Evolutionary conservation across 495 filamentous ascomycete species (phyloP).

Genomic region (Aspergillus panamensis): DNA sequence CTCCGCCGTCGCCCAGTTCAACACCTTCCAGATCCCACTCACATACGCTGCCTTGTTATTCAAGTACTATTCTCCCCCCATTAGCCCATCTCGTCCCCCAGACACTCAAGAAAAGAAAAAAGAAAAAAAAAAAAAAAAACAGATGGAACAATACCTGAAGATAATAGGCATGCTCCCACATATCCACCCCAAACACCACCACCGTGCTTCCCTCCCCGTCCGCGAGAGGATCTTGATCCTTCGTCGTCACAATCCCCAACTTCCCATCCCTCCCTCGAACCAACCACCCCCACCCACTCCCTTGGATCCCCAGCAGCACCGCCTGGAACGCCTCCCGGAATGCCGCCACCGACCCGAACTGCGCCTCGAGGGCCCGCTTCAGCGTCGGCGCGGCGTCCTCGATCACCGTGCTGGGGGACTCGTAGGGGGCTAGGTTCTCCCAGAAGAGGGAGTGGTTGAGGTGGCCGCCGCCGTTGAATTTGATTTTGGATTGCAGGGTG

Average conservation of each 20-base stretch:
- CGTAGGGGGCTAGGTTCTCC: conserved; percentile 76
- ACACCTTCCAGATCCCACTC: conserved; percentile 86
- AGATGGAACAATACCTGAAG: conserved; percentile 34
- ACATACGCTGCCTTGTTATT: conserved; percentile 98
- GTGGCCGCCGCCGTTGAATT: conserved; percentile 94
- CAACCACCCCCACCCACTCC: conserved; percentile 92
- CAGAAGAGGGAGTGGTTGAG: conserved; percentile 93
- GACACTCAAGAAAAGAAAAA: neutral
- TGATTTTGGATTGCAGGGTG: conserved; percentile 75
- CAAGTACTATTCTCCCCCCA: conserved; percentile 69
- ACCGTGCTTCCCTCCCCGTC: conserved; percentile 72
- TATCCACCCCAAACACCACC: conserved; percentile 86
- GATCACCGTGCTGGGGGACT: conserved; percentile 61
- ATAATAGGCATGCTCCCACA: conserved; percentile 91
- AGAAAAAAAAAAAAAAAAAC: neutral
- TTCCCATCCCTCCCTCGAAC: conserved; percentile 59
- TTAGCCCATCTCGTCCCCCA: conserved; percentile 2
- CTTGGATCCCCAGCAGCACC: conserved; percentile 80
- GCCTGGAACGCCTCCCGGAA: conserved; percentile 67
- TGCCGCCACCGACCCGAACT: conserved; percentile 65
- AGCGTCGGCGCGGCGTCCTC: conserved; percentile 49
- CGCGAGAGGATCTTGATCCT: conserved; percentile 88
- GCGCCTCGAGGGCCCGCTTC: conserved; percentile 59
- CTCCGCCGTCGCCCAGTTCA: conserved; percentile 94
- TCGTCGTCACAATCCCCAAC: conserved; percentile 68